Evolutionary conservation across 805 yeast species (phyloP).

Genomic region (Candida vartiovaarae): DNA sequence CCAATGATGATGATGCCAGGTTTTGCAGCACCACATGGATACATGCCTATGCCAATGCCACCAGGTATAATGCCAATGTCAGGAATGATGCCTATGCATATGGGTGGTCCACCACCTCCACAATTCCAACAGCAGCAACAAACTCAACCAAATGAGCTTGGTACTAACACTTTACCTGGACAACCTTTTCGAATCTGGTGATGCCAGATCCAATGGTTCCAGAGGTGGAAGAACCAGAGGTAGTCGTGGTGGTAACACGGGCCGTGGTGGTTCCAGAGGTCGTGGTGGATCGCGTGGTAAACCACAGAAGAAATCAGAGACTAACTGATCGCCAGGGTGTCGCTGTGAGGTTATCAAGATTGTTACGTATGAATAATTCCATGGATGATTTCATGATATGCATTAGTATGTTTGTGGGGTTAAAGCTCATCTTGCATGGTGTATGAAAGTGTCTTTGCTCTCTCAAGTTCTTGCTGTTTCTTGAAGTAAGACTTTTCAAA

Average conservation of each 20-base stretch:
- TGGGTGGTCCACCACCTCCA: neutral
- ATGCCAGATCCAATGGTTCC: neutral
- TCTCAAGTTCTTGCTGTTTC: constrained; percentile 30
- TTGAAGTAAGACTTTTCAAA: constrained; percentile 63
- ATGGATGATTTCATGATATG: too few species aligned
- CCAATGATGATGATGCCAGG: constrained; percentile 15
- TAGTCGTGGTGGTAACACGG: constrained; percentile 4
- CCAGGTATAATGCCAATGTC: neutral
- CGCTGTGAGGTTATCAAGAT: too few species aligned
- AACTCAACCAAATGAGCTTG: too few species aligned
- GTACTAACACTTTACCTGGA: too few species aligned
- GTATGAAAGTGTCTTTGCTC: constrained; percentile 25
- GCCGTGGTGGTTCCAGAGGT: constrained; percentile 1
- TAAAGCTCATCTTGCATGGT: constrained; percentile 33
- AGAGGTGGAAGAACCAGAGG: constrained; percentile 7
- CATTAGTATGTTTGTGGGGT: too few species aligned
- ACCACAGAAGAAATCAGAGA: neutral
- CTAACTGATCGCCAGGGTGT: too few species aligned
- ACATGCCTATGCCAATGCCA: constrained; percentile 5
- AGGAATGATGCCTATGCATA: neutral
- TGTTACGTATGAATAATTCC: too few species aligned
- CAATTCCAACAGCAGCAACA: too few species aligned
- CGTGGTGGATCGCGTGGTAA: constrained; percentile 1
- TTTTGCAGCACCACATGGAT: constrained; percentile 7
- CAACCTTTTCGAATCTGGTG: neutral